Evolutionary conservation across 2,329 filamentous ascomycete genomes (phyloP).

Genomic region (Aspergillus costaricaensis): DNA sequence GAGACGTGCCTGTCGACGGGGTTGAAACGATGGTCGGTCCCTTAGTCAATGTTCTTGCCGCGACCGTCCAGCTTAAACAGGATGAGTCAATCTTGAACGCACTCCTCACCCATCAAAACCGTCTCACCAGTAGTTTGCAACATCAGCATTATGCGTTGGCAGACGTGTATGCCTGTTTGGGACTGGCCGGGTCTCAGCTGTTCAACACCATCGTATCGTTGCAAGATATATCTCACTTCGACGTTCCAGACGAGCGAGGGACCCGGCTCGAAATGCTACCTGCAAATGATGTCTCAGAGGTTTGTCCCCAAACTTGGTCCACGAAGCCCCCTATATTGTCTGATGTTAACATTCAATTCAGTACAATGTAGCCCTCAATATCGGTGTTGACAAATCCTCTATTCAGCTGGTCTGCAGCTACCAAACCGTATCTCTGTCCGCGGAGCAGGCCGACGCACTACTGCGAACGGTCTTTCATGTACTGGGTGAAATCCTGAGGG

Average conservation of each 20-base stretch:
- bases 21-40: conserved; percentile 23
- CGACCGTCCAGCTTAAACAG: neutral
- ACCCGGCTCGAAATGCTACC: neutral
- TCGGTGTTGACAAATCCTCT: neutral
- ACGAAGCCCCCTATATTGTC: neutral
- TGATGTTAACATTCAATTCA: neutral
- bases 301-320: neutral
- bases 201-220: neutral
- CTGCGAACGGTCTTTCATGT: neutral
- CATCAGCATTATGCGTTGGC: neutral
- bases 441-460: neutral
- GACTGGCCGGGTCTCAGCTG: neutral
- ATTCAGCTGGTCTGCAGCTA: neutral
- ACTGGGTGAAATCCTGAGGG: neutral
- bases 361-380: neutral
- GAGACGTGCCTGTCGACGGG: conserved; percentile 36
- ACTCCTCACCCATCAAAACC: neutral
- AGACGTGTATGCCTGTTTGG: neutral
- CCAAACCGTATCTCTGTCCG: neutral
- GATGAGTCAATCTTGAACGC: neutral
- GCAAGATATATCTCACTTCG: neutral
- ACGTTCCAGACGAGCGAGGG: neutral
- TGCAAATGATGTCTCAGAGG: neutral
- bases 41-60: neutral
- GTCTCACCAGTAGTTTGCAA: neutral